phyloP scores from a whole-genome alignment of 2,329 filamentous ascomycete genomes.

The Alternaria solani region DNA sequence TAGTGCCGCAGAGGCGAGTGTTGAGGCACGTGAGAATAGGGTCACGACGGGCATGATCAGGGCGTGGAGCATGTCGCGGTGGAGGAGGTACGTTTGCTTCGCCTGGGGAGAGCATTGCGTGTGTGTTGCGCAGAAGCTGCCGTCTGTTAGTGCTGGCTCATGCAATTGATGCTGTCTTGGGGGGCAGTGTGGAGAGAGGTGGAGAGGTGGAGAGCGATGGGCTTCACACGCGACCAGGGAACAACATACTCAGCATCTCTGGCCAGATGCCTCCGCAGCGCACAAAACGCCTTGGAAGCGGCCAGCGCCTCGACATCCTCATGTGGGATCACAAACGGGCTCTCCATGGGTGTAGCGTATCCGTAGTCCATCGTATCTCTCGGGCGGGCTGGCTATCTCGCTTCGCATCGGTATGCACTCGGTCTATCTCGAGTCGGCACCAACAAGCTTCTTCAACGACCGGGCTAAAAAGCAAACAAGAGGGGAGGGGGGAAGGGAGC shows the following conservation, averaged over 20 bases:
- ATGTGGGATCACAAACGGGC: conserved; percentile 54
- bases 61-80: conserved; percentile 67
- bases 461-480: not conserved
- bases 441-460: conserved; percentile 5
- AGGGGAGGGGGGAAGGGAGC: not conserved
- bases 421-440: conserved; percentile 5
- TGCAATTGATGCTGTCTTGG: not conserved
- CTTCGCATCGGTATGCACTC: conserved; percentile 15
- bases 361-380: conserved; percentile 11
- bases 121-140: conserved; percentile 54
- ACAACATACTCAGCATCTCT: conserved; percentile 51
- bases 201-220: conserved; percentile 5
- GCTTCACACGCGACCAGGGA: conserved; percentile 6
- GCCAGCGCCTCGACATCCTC: conserved; percentile 53
- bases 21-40: conserved; percentile 63
- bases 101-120: conserved; percentile 41
- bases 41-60: conserved; percentile 66
- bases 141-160: not conserved
- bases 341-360: conserved; percentile 29
- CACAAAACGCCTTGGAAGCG: conserved; percentile 53
- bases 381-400: conserved; percentile 6
- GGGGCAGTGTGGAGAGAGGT: not conserved
- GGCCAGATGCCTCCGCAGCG: conserved; percentile 55
- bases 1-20: conserved; percentile 60
- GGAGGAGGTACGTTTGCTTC: conserved; percentile 57